Percentiles rank a stretch among this genome's conserved stretches.
Evolutionary conservation across 176 grass and related monocot species (phyloP).

Genomic region (Oryza glaberrima): DNA sequence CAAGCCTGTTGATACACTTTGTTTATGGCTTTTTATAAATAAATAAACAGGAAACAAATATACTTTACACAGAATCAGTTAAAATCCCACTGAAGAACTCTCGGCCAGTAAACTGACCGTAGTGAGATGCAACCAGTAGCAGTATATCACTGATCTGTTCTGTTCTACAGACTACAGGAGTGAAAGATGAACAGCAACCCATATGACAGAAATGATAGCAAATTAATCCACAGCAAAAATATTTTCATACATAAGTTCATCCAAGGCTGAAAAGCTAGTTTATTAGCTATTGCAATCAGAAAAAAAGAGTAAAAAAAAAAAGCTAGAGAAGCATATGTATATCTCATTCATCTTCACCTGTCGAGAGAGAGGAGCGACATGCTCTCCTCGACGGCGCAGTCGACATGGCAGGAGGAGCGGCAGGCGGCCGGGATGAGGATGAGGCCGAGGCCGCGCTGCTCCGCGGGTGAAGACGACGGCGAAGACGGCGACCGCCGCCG

Average conservation of each 20-base stretch:
- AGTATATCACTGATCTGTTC: too few species aligned
- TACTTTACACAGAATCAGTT: too few species aligned
- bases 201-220: neutral
- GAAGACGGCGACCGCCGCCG: neutral
- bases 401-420: slow-evolving; percentile 80
- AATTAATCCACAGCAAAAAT: neutral
- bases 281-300: neutral
- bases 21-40: too few species aligned
- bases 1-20: too few species aligned
- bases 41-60: too few species aligned
- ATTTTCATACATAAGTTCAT: neutral
- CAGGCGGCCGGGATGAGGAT: slow-evolving; percentile 83
- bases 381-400: slow-evolving; percentile 79
- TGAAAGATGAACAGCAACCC: neutral
- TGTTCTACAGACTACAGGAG: too few species aligned
- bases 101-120: too few species aligned
- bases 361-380: slow-evolving; percentile 68
- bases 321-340: neutral
- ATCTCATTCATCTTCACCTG: slow-evolving; percentile 52
- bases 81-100: too few species aligned
- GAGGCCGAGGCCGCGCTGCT: slow-evolving; percentile 80
- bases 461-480: slow-evolving; percentile 39
- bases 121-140: too few species aligned
- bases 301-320: neutral
- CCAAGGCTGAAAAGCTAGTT: neutral